Percentiles rank a stretch among this genome's conserved stretches.
phyloP scores from a whole-genome alignment of 805 yeast genomes.

The Myxozyma kluyveri region DNA sequence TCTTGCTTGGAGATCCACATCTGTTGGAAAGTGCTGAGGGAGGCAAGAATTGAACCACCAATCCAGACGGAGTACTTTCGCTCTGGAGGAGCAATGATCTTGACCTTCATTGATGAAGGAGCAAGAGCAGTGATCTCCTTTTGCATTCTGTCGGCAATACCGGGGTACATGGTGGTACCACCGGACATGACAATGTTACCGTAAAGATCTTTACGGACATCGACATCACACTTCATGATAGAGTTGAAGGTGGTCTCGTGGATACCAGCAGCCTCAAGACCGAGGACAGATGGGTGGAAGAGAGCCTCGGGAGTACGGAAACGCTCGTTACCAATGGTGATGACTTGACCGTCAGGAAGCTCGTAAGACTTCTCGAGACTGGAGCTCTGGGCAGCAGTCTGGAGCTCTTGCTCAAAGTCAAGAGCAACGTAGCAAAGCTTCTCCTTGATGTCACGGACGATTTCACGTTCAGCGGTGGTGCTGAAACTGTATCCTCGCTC shows the following conservation, averaged over 20 bases:
- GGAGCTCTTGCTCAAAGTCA: conserved; percentile 99
- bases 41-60: conserved; percentile 99
- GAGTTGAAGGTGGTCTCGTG: conserved; percentile 96
- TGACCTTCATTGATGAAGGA: conserved; percentile 99
- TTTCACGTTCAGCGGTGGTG: conserved; percentile 98
- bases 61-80: conserved; percentile 95
- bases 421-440: conserved; percentile 98
- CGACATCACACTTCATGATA: conserved; percentile 98
- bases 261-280: conserved; percentile 96
- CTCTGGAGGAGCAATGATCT: conserved; percentile 99
- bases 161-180: conserved; percentile 99
- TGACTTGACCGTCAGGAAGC: conserved; percentile 99
- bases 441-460: conserved; percentile 96
- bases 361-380: conserved; percentile 98
- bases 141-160: conserved; percentile 99
- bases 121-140: conserved; percentile 99
- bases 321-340: conserved; percentile 99
- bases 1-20: conserved; percentile 99
- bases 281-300: conserved; percentile 93
- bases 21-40: conserved; percentile 99
- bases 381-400: conserved; percentile 97
- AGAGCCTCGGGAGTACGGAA: conserved; percentile 99
- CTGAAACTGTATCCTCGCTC: conserved; percentile 99
- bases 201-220: conserved; percentile 97
- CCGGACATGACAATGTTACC: conserved; percentile 99